phyloP scores from a whole-genome alignment of 495 filamentous ascomycete genomes.

The Talaromyces wortmannii region DNA sequence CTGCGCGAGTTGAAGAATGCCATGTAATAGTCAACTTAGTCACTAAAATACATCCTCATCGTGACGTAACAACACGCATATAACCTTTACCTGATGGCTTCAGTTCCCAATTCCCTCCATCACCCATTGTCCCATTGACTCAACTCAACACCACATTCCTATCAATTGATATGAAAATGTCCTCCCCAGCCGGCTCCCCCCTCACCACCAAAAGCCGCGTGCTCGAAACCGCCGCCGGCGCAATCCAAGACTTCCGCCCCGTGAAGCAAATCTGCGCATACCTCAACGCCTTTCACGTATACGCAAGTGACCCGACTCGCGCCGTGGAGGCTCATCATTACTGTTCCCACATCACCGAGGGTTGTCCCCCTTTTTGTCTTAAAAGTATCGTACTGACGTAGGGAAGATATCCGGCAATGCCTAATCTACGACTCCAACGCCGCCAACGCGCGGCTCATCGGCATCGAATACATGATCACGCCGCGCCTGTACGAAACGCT shows the following conservation, averaged over 20 bases:
- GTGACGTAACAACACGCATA: slow-evolving; percentile 9
- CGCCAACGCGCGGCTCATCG: slow-evolving; percentile 66
- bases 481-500: slow-evolving; percentile 62
- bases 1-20: slow-evolving; percentile 92
- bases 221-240: slow-evolving; percentile 57
- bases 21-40: slow-evolving; percentile 18
- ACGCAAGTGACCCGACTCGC: slow-evolving; percentile 60
- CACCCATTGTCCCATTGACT: background rate
- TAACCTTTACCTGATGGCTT: too few relatives aligned
- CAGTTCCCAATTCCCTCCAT: background rate
- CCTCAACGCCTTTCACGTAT: slow-evolving; percentile 80
- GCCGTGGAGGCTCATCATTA: slow-evolving; percentile 80
- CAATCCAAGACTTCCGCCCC: slow-evolving; percentile 64
- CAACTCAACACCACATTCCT: slow-evolving; percentile 7
- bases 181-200: slow-evolving; percentile 37
- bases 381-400: background rate
- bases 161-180: slow-evolving; percentile 5
- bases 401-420: slow-evolving; percentile 65
- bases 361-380: slow-evolving; percentile 11
- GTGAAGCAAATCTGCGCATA: slow-evolving; percentile 74
- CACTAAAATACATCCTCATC: slow-evolving; percentile 4
- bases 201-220: slow-evolving; percentile 49
- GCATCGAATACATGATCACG: slow-evolving; percentile 90
- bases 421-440: slow-evolving; percentile 71
- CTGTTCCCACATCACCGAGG: slow-evolving; percentile 71